Base-by-base conservation (phyloP, 805 yeast genomes). In the Metschnikowia continentalis region DNA sequence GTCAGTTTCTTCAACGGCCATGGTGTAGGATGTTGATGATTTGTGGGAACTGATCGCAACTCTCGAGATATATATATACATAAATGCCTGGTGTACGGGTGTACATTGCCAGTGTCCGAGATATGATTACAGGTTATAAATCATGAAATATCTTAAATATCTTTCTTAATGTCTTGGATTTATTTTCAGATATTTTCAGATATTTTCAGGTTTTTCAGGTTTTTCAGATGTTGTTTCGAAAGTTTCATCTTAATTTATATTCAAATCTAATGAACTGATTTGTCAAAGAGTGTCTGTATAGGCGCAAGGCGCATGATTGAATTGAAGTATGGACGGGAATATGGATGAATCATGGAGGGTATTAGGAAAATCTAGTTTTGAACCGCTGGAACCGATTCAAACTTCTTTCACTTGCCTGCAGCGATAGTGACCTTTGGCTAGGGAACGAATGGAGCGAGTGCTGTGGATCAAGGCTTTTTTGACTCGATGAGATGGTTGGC, bases 1-100 rank as follows among this genome's bases (percentile, higher is more conserved):
- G 33, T 78, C 89, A 26, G 81, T 75, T 61, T 84, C 85, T 71
- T 84, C 83, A 42, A 89, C 78, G 19, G 88, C 65, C 91, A 86
- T 85, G 54, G 11, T 36, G 35, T 15, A 13, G n/a, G 45, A 10
- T 42, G 46, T 19, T 22, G 32, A n/a, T 30, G 5, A 6, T 23
- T 33, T 22, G 23, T 14, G 15, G 35, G 15, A 15, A 13, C 13
- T 22, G 17, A 32, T 40, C 43, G 43, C 43, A 40, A 26, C 40
- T 3, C 23, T 23, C 22, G 47, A 17, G 22, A 17, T 20, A 23
- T 23, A 15, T 13, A 4, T 3, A 26, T 26, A 26, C n/a, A n/a
- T 8, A 17, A 17, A 17, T 17, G 4, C 10, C 41, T 36, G 47
- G 47, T 44, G 47, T 13, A 44, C 39, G 47, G 47, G 41, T 44